Evolutionary conservation across 495 filamentous ascomycete species (phyloP).

Genomic region (Penicillium riverlandense): DNA sequence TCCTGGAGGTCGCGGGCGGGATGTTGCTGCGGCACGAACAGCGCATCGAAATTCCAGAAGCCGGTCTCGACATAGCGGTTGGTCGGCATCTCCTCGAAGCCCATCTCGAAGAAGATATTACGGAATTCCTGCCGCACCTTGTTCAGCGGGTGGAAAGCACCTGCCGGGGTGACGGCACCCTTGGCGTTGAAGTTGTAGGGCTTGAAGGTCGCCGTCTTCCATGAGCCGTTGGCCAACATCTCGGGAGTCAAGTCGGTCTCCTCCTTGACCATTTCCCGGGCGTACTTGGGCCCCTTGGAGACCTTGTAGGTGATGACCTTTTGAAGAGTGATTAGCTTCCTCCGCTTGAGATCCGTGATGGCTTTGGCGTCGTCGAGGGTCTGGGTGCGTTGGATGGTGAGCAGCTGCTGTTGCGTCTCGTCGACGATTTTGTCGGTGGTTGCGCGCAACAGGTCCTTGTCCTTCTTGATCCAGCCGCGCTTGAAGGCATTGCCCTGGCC

Average conservation of each 20-base stretch:
- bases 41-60: slow-evolving; percentile 98
- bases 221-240: slow-evolving; percentile 63
- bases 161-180: slow-evolving; percentile 69
- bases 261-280: slow-evolving; percentile 78
- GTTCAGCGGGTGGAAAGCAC: slow-evolving; percentile 87
- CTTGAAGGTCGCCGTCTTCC: slow-evolving; percentile 82
- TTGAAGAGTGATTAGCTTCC: slow-evolving; percentile 72
- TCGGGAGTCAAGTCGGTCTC: slow-evolving; percentile 93
- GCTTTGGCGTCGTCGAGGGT: slow-evolving; percentile 64
- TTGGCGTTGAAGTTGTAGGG: slow-evolving; percentile 96
- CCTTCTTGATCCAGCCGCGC: slow-evolving; percentile 92
- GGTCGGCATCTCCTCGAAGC: slow-evolving; percentile 43
- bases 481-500: slow-evolving; percentile 97
- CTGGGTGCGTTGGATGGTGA: slow-evolving; percentile 58
- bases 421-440: slow-evolving; percentile 66
- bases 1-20: slow-evolving; percentile 94
- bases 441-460: slow-evolving; percentile 56
- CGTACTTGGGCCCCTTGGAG: slow-evolving; percentile 79
- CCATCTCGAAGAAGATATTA: slow-evolving; percentile 89
- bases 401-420: slow-evolving; percentile 64
- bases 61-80: slow-evolving; percentile 84
- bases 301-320: slow-evolving; percentile 84
- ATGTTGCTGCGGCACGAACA: slow-evolving; percentile 96
- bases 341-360: slow-evolving; percentile 74
- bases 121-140: slow-evolving; percentile 93